Evolutionary conservation across 805 yeast genomes (phyloP).

Genomic region (Starmerella gropengiesseri): DNA sequence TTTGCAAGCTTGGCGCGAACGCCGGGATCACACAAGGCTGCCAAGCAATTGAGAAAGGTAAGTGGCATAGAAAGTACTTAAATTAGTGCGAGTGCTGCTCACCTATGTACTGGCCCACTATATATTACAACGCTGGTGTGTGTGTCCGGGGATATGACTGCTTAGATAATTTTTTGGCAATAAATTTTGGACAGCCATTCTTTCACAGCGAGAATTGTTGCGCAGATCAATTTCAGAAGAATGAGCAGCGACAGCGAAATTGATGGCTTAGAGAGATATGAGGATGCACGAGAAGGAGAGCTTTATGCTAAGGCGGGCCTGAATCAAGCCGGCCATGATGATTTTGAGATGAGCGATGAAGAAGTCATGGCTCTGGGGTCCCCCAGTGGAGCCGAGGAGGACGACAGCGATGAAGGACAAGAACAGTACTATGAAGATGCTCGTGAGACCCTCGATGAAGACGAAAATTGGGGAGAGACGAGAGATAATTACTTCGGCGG

Average conservation of each 20-base stretch:
- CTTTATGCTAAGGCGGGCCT: conserved; percentile 21
- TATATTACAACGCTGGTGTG: not conserved
- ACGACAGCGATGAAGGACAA: conserved; percentile 32
- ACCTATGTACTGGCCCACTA: conserved; percentile 3
- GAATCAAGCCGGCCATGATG: conserved; percentile 17
- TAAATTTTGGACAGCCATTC: not conserved
- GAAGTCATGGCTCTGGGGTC: conserved; percentile 39
- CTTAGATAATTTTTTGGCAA: conserved; percentile 5
- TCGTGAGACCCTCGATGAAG: conserved; percentile 25
- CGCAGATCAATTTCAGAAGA: conserved; percentile 1
- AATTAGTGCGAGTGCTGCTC: too few relatives aligned
- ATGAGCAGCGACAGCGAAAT: conserved; percentile 21
- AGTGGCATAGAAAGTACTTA: too few relatives aligned
- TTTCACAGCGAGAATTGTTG: not conserved
- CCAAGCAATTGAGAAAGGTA: too few relatives aligned
- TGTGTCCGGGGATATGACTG: not conserved
- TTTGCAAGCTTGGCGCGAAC: too few relatives aligned
- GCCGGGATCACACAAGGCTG: too few relatives aligned
- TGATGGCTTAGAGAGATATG: conserved; percentile 23
- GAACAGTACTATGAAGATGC: conserved; percentile 42
- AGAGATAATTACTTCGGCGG: conserved; percentile 34
- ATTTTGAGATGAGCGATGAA: conserved; percentile 40
- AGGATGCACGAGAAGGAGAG: conserved; percentile 10
- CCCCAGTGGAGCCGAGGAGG: not conserved
- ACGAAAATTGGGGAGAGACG: conserved; percentile 36